Conservation (phyloP, 2,329 filamentous ascomycete genomes). For the Sarocladium strictum region DNA sequence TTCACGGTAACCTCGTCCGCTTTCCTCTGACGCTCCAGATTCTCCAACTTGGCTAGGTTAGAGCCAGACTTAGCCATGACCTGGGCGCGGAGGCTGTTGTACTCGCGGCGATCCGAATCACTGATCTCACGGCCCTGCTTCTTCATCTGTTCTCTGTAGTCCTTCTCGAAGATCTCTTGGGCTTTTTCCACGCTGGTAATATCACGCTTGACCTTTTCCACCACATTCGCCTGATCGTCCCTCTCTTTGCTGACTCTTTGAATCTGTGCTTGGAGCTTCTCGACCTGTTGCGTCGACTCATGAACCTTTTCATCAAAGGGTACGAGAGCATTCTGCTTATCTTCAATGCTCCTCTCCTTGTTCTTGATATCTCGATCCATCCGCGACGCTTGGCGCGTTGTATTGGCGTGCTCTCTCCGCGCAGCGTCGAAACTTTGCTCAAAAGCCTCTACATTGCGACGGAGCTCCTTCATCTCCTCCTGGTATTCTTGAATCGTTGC, state of each 20-base stretch:
- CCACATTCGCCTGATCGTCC: conserved; percentile 60
- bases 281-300: conserved; percentile 66
- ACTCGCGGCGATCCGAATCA: conserved; percentile 82
- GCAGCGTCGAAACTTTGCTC: conserved; percentile 75
- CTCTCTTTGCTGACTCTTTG: conserved; percentile 69
- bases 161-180: conserved; percentile 78
- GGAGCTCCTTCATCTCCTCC: conserved; percentile 88
- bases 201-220: conserved; percentile 73
- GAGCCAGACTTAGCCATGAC: conserved; percentile 76
- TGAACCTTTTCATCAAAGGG: conserved; percentile 90
- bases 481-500: conserved; percentile 88
- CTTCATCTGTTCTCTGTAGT: conserved; percentile 79
- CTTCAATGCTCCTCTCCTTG: conserved; percentile 83
- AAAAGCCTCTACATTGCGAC: conserved; percentile 79
- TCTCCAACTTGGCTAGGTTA: conserved; percentile 78
- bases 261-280: conserved; percentile 61
- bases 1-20: conserved; percentile 88
- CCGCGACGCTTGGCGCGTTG: conserved; percentile 69
- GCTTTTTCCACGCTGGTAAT: conserved; percentile 83
- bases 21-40: conserved; percentile 81
- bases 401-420: conserved; percentile 73
- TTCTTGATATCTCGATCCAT: conserved; percentile 79
- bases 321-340: conserved; percentile 76
- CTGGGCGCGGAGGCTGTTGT: conserved; percentile 76
- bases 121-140: conserved; percentile 83